Evolutionary conservation across 768 basidiomycete species (phyloP).

Genomic region (Strobilomyces dryophilus): DNA sequence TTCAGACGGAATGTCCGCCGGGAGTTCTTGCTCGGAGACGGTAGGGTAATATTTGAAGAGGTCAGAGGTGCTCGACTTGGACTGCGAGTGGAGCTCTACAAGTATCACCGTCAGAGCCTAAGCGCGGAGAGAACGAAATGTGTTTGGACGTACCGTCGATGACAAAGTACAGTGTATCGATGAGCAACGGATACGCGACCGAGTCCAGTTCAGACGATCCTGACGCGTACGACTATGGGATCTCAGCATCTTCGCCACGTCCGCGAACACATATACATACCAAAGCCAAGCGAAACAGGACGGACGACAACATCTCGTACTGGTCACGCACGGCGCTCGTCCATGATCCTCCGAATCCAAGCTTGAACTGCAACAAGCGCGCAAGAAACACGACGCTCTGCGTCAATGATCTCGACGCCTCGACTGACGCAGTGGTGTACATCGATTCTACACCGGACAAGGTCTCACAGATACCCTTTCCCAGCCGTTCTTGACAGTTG

Average conservation of each 20-base stretch:
- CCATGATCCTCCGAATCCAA: constrained; percentile 63
- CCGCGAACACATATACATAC: constrained; percentile 37
- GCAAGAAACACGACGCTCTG: constrained; percentile 53
- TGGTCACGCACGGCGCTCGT: constrained; percentile 45
- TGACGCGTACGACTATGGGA: constrained; percentile 48
- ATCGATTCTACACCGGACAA: constrained; percentile 39
- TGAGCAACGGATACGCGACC: constrained; percentile 57
- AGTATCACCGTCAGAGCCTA: not conserved
- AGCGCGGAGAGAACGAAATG: no score
- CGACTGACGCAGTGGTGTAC: constrained; percentile 25
- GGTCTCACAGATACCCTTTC: constrained; percentile 44
- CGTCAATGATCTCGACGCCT: constrained; percentile 27
- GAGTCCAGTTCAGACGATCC: constrained; percentile 48
- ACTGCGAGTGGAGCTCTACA: constrained; percentile 60
- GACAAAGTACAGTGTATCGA: constrained; percentile 72
- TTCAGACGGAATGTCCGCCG: constrained; percentile 50
- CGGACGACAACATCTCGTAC: constrained; percentile 37
- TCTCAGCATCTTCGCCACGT: constrained; percentile 1
- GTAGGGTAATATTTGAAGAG: constrained; percentile 64
- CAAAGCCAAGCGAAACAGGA: constrained; percentile 47
- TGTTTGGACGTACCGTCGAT: constrained; percentile 63
- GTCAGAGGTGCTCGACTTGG: constrained; percentile 48
- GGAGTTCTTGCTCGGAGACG: constrained; percentile 46
- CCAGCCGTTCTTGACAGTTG: constrained; percentile 50
- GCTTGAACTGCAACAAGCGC: constrained; percentile 67